Conservation (phyloP, 495 filamentous ascomycete species). For the Polyplosphaeria fusca region DNA sequence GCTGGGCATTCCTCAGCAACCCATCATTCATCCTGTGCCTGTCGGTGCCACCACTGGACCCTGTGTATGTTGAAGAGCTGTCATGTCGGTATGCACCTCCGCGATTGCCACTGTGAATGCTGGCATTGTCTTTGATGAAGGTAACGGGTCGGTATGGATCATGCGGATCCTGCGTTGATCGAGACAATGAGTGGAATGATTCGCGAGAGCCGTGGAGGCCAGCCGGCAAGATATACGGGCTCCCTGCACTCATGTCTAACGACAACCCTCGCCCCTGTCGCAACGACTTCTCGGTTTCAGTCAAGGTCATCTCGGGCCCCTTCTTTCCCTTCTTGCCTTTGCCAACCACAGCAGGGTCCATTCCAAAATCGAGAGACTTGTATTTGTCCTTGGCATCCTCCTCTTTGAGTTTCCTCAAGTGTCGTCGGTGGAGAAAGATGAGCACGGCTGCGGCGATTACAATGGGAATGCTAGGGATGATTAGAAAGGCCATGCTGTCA, state of each 20-base stretch:
- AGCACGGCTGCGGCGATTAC: constrained; percentile 64
- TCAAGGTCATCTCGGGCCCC: constrained; percentile 44
- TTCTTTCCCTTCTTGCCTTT: constrained; percentile 49
- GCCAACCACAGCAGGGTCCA: constrained; percentile 48
- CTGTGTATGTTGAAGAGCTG: constrained; percentile 62
- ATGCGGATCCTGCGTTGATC: constrained; percentile 63
- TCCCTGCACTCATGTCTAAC: constrained; percentile 70
- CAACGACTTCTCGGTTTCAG: constrained; percentile 47
- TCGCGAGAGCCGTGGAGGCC: constrained; percentile 73
- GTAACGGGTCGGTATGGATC: constrained; percentile 80
- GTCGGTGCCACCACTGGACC: constrained; percentile 49
- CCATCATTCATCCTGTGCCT: constrained; percentile 61
- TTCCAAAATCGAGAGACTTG: constrained; percentile 90
- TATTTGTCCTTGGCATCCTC: constrained; percentile 88
- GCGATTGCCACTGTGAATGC: constrained; percentile 18
- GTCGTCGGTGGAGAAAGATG: constrained; percentile 72
- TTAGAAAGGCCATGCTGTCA: constrained; percentile 20
- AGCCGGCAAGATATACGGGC: constrained; percentile 87
- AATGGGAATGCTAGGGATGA: constrained; percentile 65
- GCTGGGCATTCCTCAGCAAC: constrained; percentile 60
- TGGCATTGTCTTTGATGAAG: constrained; percentile 53
- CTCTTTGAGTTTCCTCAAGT: constrained; percentile 63
- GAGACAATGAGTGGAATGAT: constrained; percentile 80
- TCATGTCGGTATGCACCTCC: constrained; percentile 47
- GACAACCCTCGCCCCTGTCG: constrained; percentile 73